These are phyloP conservation scores for Akanthomyces dipterigenus DNA, from an alignment of 2,329 filamentous ascomycete genomes.

Conservation along the genomic window DNA sequence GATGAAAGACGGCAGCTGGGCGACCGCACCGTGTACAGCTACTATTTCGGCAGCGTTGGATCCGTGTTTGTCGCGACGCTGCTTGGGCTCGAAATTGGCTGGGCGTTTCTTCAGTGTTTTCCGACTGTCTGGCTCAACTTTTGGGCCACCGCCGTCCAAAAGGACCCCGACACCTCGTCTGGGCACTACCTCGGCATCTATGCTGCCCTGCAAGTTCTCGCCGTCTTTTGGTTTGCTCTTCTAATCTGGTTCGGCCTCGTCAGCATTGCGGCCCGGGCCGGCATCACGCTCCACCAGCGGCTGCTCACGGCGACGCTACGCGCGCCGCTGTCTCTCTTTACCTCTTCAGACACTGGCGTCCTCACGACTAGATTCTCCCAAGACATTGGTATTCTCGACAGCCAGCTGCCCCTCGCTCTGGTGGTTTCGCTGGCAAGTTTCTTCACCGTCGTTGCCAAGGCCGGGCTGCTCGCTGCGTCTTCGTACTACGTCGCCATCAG, in stretches of 20 bases:
- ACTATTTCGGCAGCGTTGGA: conserved; percentile 25
- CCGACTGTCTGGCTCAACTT: conserved; percentile 27
- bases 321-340: conserved; percentile 35
- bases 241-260: conserved; percentile 24
- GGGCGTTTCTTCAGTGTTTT: conserved; percentile 23
- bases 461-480: conserved; percentile 19
- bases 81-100: conserved; percentile 19
- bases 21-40: conserved; percentile 22
- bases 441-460: conserved; percentile 22
- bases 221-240: conserved; percentile 17
- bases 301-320: conserved; percentile 22
- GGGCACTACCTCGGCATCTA: conserved; percentile 23
- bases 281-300: conserved; percentile 19
- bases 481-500: conserved; percentile 30
- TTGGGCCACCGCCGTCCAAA: conserved; percentile 21
- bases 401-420: conserved; percentile 31
- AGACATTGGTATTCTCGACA: conserved; percentile 38
- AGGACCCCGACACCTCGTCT: background rate
- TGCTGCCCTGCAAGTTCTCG: conserved; percentile 18
- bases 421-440: conserved; percentile 28
- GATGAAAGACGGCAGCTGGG: conserved; percentile 23
- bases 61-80: conserved; percentile 17
- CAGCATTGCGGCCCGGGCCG: conserved; percentile 21
- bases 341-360: conserved; percentile 31
- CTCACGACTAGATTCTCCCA: conserved; percentile 39